Evolutionary conservation across 192 early-diverging fungal genomes (phyloP).

Genomic region (Mortierella claussenii): DNA sequence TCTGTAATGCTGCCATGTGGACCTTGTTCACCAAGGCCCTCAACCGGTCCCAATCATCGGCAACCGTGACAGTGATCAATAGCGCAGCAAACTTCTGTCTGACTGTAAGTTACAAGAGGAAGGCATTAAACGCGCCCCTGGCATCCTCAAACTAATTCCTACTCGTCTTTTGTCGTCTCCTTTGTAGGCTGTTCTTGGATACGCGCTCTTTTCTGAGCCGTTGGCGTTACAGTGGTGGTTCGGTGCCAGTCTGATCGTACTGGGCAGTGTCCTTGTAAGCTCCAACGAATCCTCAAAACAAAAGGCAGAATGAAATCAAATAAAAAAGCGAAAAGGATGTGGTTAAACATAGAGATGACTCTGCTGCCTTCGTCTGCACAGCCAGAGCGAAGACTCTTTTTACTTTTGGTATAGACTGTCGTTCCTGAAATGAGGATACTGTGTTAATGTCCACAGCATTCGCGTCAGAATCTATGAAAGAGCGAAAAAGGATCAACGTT

Average conservation of each 20-base stretch:
- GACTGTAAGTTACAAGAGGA: constrained; percentile 65
- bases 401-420: too few relatives aligned
- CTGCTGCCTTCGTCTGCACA: too few relatives aligned
- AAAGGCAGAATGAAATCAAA: constrained; percentile 19
- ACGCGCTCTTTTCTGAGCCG: constrained; percentile 78
- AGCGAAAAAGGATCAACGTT: too few relatives aligned
- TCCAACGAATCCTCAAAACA: constrained; percentile 9
- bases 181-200: constrained; percentile 75
- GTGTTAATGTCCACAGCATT: too few relatives aligned
- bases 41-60: constrained; percentile 75
- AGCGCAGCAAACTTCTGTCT: constrained; percentile 80
- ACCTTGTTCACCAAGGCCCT: constrained; percentile 86
- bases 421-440: too few relatives aligned
- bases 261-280: constrained; percentile 66
- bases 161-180: background rate
- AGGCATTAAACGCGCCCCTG: too few relatives aligned
- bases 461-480: too few relatives aligned
- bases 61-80: constrained; percentile 82
- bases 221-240: constrained; percentile 86
- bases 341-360: too few relatives aligned
- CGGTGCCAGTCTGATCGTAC: constrained; percentile 80
- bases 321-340: constrained; percentile 3
- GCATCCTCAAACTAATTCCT: too few relatives aligned
- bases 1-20: constrained; percentile 90
- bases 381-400: too few relatives aligned